These are phyloP conservation scores for Camelina sativa DNA, from an alignment of 345 rosid genomes.

Conservation along the genomic window DNA sequence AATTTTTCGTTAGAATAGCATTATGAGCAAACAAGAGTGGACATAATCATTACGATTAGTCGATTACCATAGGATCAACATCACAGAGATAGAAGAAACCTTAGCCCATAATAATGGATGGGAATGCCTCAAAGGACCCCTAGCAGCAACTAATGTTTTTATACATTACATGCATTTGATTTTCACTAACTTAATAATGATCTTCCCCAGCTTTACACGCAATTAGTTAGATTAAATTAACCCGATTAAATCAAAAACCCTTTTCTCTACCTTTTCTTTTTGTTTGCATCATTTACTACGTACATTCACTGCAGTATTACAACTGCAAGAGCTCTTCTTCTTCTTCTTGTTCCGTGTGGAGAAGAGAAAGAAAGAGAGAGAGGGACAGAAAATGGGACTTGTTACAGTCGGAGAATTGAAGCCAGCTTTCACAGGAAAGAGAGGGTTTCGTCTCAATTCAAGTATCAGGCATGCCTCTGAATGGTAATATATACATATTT, in stretches of 20 bases:
- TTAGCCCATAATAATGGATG: slow-evolving; percentile 26
- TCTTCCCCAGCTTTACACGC: slow-evolving; percentile 43
- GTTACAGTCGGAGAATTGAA: slow-evolving; percentile 77
- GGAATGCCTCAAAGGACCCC: slow-evolving; percentile 11
- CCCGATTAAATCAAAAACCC: not conserved
- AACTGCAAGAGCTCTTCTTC: slow-evolving; percentile 26
- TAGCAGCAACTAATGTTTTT: not conserved
- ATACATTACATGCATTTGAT: slow-evolving; percentile 27
- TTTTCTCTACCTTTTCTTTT: slow-evolving; percentile 19
- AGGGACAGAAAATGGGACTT: slow-evolving; percentile 66
- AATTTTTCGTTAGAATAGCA: not conserved
- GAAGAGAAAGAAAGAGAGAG: slow-evolving; percentile 35
- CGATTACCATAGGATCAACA: slow-evolving; percentile 24
- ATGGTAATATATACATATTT: slow-evolving; percentile 56
- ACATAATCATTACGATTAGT: slow-evolving; percentile 36
- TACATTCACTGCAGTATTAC: slow-evolving; percentile 28
- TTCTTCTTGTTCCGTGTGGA: not conserved
- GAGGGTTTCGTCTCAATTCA: slow-evolving; percentile 86
- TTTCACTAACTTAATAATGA: slow-evolving; percentile 30
- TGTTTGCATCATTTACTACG: slow-evolving; percentile 34
- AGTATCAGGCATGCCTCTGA: slow-evolving; percentile 94
- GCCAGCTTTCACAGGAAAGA: slow-evolving; percentile 86
- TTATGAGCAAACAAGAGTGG: slow-evolving; percentile 20
- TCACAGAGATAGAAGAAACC: slow-evolving; percentile 10
- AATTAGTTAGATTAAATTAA: slow-evolving; percentile 31